Percentiles rank a stretch among this genome's conserved stretches.
phyloP scores from a whole-genome alignment of 1,284 basidiomycete genomes.

The Macrocystidia cucumis region DNA sequence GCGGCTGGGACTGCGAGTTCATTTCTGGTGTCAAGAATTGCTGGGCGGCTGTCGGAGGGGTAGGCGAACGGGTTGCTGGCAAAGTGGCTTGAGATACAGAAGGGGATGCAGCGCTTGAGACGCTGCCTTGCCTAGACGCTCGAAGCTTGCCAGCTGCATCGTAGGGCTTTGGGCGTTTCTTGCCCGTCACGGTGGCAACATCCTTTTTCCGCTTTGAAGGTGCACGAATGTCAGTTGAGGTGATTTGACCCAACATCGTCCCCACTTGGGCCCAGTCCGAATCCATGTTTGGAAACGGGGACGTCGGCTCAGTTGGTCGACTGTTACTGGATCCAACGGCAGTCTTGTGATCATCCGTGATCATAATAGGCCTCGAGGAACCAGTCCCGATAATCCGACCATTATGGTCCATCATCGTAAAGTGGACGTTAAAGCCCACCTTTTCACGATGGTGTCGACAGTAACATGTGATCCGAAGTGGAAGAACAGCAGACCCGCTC shows the following conservation, averaged over 20 bases:
- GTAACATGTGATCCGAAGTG: slow-evolving; percentile 96
- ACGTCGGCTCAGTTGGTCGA: slow-evolving; percentile 20
- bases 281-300: slow-evolving; percentile 27
- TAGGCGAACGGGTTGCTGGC: slow-evolving; percentile 41
- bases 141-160: slow-evolving; percentile 38
- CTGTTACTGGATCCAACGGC: slow-evolving; percentile 21
- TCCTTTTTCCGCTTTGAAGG: slow-evolving; percentile 38
- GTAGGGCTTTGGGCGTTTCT: slow-evolving; percentile 53
- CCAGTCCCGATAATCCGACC: slow-evolving; percentile 83
- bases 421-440: slow-evolving; percentile 89
- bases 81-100: slow-evolving; percentile 33
- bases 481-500: slow-evolving; percentile 82
- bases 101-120: slow-evolving; percentile 42
- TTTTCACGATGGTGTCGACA: slow-evolving; percentile 99
- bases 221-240: slow-evolving; percentile 22
- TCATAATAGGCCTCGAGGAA: slow-evolving; percentile 91
- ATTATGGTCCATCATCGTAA: slow-evolving; percentile 78
- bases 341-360: slow-evolving; percentile 98
- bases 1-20: slow-evolving; percentile 13
- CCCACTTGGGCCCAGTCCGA: slow-evolving; percentile 36
- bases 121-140: slow-evolving; percentile 42
- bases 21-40: slow-evolving; percentile 17
- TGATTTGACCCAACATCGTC: slow-evolving; percentile 15
- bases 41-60: slow-evolving; percentile 29
- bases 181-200: slow-evolving; percentile 17